Evolutionary conservation across 2,329 filamentous ascomycete genomes (phyloP), one percentile per base, ranked within the genome.

Genomic region (Neopestalotiopsis clavispora): DNA sequence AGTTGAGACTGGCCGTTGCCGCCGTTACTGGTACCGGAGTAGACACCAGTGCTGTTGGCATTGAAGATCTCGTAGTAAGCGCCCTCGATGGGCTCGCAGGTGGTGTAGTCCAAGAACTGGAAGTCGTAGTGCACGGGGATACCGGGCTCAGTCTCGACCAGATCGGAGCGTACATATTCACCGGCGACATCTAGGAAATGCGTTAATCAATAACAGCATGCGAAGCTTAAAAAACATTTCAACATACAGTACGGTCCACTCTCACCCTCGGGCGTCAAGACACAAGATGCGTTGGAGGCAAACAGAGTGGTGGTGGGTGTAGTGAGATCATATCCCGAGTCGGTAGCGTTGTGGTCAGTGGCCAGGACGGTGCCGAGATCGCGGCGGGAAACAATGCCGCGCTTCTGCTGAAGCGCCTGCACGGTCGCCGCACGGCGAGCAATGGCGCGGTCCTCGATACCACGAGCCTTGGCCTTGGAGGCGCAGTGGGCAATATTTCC

Each of bases 21-120:
- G n/a, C 80, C 78, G 3, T 78, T 72, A 9, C 28, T 32, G 52
- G 86, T 78, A 66, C 85, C 85, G 13, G 81, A 82, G 76, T 87
- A 87, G 14, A 85, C 80, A 49, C 84, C 84, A 0, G 82, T 84
- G 12, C 80, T 69, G 71, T 84, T 84, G 76, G 77, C 79, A 71
- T 72, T 71, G 28, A 86, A 89, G 72, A 87, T 83, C 72, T 89
- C 86, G n/a, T 87, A 74, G 68, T 80, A 85, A 10, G 81, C 80
- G 62, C 84, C 75, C 1, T 82, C 79, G 1, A 88, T 80, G 6
- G 84, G 82, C 73, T 86, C 78, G 77, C 86, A 89, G 4, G 86
- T 88, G 58, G 82, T 78, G 42, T 86, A 80, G 70, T 89, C 86
- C 65, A 88, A 80, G 67, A 89, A 79, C 74, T 88, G 86, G 70